Evolutionary conservation across 805 yeast genomes (phyloP), one percentile per base, ranked within the genome.

Genomic region (Kuraishia capsulata): DNA sequence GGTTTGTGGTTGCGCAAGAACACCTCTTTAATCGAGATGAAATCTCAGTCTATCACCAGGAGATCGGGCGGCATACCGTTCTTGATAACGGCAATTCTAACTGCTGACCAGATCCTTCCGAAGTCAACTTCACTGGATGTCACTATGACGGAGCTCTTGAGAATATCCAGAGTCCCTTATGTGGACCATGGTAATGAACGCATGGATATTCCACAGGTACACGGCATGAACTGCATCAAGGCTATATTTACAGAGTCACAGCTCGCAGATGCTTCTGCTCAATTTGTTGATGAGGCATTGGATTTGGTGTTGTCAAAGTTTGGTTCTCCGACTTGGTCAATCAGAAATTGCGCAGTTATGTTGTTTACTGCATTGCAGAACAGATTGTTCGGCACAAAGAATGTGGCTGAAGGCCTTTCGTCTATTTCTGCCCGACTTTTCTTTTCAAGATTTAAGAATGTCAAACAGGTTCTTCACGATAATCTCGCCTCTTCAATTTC

Each of bases 301-400:
- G 65, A 67, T 20, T 54, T 85, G 17, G 67, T 94, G 0, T 65
- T 92, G 32, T 49, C 59, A 2, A 69, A 78, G 26, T 86, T 90
- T 57, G 67, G 73, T 1, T 75, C 84, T 2, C 62, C 69, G 2
- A 65, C 77, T 19, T 90, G 97, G 97, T 78, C 95, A 0, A 71
- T 90, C 20, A 69, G 96, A 52, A 90, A 90, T 54, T 86, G 97
- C 56, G 87, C 95, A 0, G 82, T 89, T 16, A 92, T 90, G 97
- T 65, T 90, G 30, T 90, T 88, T 54, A 80, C 95, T 1, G 78
- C 95, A 1, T 58, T 90, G 31, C 92, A 86, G 50, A 81, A 80
- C 42, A 69, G 90, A 42, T 52, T 92, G 4, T 89, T 90, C 58
- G 94, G 94, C 2, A 72, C 69, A 11, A 67, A 66, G 33, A 63